These are phyloP conservation scores for Xylaria hypoxylon DNA, from an alignment of 2,329 filamentous ascomycete species.

Conservation along the genomic window DNA sequence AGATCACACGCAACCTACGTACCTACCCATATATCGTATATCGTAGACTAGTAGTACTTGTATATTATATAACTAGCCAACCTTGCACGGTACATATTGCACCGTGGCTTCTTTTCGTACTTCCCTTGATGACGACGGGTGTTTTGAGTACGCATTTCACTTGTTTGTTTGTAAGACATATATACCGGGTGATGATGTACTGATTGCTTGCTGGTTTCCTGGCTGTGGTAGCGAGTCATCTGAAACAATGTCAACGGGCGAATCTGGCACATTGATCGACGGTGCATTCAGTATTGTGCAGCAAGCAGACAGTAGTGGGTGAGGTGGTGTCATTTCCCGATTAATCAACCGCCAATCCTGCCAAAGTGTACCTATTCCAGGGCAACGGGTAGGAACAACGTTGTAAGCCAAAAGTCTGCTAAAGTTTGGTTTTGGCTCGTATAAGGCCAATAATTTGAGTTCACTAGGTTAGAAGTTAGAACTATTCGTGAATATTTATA, in stretches of 20 bases:
- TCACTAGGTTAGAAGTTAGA: too few relatives aligned
- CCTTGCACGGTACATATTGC: background rate
- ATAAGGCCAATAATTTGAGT: conserved; percentile 2
- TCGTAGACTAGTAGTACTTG: too few relatives aligned
- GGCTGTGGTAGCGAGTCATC: conserved; percentile 17
- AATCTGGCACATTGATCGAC: conserved; percentile 32
- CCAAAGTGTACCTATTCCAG: background rate
- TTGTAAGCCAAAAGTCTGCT: conserved; percentile 11
- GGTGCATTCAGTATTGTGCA: conserved; percentile 18
- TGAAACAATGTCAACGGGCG: conserved; percentile 28
- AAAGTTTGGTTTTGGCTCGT: background rate
- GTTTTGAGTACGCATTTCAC: background rate
- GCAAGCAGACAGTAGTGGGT: background rate
- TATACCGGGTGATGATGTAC: too few relatives aligned
- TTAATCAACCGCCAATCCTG: background rate
- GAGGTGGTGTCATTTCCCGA: background rate
- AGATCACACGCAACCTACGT: conserved; percentile 4
- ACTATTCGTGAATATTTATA: background rate
- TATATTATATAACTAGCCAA: too few relatives aligned
- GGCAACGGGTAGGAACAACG: background rate
- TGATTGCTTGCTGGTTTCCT: background rate
- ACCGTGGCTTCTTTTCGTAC: background rate
- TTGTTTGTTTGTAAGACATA: background rate
- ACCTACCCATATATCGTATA: too few relatives aligned
- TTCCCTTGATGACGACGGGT: background rate